Evolutionary conservation across 1,139 yeast genomes (phyloP).

Genomic region (Hansenula sp.): DNA sequence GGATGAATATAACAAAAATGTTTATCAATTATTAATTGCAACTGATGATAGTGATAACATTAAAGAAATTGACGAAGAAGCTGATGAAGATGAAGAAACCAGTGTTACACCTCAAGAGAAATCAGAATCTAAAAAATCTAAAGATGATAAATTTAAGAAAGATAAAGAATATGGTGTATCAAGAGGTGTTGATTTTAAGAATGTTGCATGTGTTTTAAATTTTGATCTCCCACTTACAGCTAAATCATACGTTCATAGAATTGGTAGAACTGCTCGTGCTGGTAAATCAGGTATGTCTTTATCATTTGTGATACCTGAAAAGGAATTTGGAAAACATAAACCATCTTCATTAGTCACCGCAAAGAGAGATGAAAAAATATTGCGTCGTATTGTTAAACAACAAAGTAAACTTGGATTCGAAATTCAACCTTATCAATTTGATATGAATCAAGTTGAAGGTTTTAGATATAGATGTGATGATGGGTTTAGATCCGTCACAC

Average conservation of each 20-base stretch:
- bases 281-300: constrained; percentile 94
- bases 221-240: constrained; percentile 93
- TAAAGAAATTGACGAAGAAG: constrained; percentile 48
- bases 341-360: constrained; percentile 69
- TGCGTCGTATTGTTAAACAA: constrained; percentile 70
- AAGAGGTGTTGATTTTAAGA: constrained; percentile 94
- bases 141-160: constrained; percentile 35
- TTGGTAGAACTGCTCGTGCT: constrained; percentile 98
- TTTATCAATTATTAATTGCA: constrained; percentile 84
- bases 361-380: constrained; percentile 80
- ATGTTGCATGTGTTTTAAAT: constrained; percentile 94
- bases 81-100: constrained; percentile 26
- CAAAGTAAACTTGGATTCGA: constrained; percentile 75
- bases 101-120: constrained; percentile 11
- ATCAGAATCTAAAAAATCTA: constrained; percentile 10
- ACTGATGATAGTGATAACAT: constrained; percentile 81
- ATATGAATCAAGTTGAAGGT: constrained; percentile 89
- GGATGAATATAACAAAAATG: constrained; percentile 89
- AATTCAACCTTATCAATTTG: constrained; percentile 81
- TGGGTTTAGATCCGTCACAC: constrained; percentile 93
- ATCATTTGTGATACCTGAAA: constrained; percentile 82
- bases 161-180: constrained; percentile 90
- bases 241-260: constrained; percentile 85
- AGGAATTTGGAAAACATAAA: constrained; percentile 87
- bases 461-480: constrained; percentile 97